Conservation (phyloP, 257 asterid genomes). For the Gentiana macrophylla region DNA sequence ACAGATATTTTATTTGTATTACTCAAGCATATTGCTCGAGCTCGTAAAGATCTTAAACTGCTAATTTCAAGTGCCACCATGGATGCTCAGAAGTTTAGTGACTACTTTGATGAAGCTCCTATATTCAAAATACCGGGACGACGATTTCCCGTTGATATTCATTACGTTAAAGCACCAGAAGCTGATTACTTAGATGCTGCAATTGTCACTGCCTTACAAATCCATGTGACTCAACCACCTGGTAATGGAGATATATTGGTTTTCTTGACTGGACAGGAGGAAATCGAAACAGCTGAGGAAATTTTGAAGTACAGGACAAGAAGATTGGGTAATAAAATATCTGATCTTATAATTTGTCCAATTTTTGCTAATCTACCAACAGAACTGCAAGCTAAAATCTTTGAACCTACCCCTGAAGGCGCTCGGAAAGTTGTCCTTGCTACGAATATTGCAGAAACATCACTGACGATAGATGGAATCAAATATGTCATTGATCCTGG, state of each 20-base stretch:
- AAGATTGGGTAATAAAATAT: slow-evolving; percentile 31
- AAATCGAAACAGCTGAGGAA: slow-evolving; percentile 20
- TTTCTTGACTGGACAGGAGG: slow-evolving; percentile 42
- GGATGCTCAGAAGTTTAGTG: slow-evolving; percentile 70
- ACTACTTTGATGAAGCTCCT: slow-evolving; percentile 37
- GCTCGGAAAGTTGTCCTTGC: slow-evolving; percentile 40
- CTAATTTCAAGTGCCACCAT: slow-evolving; percentile 92
- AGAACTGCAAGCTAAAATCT: slow-evolving; percentile 27
- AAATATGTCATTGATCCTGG: slow-evolving; percentile 92
- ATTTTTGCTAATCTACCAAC: slow-evolving; percentile 16
- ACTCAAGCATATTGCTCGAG: slow-evolving; percentile 54
- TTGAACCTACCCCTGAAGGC: slow-evolving; percentile 36
- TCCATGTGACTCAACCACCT: slow-evolving; percentile 74
- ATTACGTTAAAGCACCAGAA: slow-evolving; percentile 89
- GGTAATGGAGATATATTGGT: slow-evolving; percentile 84
- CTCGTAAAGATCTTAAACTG: slow-evolving; percentile 74
- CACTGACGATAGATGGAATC: slow-evolving; percentile 20
- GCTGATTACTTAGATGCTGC: slow-evolving; percentile 97
- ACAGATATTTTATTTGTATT: slow-evolving; percentile 26
- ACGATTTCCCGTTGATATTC: slow-evolving; percentile 85
- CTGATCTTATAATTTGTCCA: slow-evolving; percentile 36
- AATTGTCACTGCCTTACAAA: slow-evolving; percentile 77
- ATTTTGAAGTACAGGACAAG: slow-evolving; percentile 27
- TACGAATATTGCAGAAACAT: slow-evolving; percentile 58
- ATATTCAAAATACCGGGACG: slow-evolving; percentile 79